Evolutionary conservation across 169 alveolate species (phyloP).

Genomic region (Plasmodium malariae): DNA sequence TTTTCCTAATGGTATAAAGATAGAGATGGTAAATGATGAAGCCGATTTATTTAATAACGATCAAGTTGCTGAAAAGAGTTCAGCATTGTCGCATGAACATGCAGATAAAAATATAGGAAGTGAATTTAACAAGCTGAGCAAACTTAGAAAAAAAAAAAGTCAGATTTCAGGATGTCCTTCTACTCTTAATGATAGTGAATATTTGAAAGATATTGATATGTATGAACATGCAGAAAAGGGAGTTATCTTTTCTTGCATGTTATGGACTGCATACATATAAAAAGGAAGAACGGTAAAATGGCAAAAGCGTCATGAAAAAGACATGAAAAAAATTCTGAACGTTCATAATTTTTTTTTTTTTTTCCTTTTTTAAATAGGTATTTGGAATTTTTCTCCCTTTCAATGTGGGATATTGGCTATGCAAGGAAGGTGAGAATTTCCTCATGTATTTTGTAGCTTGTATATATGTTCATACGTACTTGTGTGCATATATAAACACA

Average conservation of each 20-base stretch:
- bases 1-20: not conserved
- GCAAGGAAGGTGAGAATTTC: no score
- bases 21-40: conserved; percentile 2
- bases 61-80: not conserved
- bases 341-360: not conserved
- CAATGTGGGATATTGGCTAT: no score
- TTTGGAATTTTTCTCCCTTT: not conserved
- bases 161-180: not conserved
- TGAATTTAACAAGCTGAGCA: not conserved
- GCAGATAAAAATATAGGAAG: not conserved
- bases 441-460: no score
- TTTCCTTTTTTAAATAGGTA: not conserved
- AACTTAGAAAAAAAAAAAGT: not conserved
- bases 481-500: not conserved
- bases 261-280: conserved; percentile 68
- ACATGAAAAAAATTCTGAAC: not conserved
- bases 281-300: not conserved
- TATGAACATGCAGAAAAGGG: conserved; percentile 22
- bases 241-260: conserved; percentile 14
- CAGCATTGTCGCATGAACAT: not conserved
- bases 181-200: conserved; percentile 36
- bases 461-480: not conserved
- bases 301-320: not conserved
- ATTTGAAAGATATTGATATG: conserved; percentile 15
- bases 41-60: not conserved